Evolutionary conservation across 208 protist genomes (phyloP).

Genomic region (Trichomonas gallinae): DNA sequence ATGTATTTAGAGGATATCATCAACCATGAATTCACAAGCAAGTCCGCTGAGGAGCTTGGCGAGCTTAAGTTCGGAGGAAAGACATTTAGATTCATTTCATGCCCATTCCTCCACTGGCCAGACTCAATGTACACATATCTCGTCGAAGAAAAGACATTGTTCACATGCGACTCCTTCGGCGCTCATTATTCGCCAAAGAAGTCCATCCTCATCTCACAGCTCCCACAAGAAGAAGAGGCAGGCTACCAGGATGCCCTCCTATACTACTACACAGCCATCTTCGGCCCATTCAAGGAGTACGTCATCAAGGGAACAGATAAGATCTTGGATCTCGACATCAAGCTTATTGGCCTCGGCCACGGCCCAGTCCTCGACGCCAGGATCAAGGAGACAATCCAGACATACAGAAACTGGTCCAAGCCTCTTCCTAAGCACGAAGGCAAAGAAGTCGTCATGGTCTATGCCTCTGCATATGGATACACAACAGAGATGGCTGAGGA

Average conservation of each 20-base stretch:
- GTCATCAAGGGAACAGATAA: background rate
- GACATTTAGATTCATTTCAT: background rate
- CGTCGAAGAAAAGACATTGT: background rate
- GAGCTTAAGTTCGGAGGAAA: background rate
- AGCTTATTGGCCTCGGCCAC: background rate
- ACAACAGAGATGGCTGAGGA: background rate
- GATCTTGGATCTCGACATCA: background rate
- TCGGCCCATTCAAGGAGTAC: conserved; percentile 3
- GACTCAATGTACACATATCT: conserved; percentile 10
- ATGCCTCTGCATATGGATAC: background rate
- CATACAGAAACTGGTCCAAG: background rate
- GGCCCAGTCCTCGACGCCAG: background rate
- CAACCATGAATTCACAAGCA: background rate
- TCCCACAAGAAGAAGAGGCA: background rate
- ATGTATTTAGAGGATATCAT: background rate
- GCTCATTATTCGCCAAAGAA: background rate
- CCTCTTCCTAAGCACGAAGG: background rate
- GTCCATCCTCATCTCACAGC: background rate
- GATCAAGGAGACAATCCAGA: background rate
- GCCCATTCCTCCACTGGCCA: conserved; percentile 8
- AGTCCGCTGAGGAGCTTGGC: background rate
- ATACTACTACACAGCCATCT: conserved; percentile 20
- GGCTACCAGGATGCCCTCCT: background rate
- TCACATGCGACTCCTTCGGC: background rate
- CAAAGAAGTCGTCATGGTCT: background rate